Evolutionary conservation across 2,329 filamentous ascomycete species (phyloP).

Genomic region (Colletotrichum chlorophyti): DNA sequence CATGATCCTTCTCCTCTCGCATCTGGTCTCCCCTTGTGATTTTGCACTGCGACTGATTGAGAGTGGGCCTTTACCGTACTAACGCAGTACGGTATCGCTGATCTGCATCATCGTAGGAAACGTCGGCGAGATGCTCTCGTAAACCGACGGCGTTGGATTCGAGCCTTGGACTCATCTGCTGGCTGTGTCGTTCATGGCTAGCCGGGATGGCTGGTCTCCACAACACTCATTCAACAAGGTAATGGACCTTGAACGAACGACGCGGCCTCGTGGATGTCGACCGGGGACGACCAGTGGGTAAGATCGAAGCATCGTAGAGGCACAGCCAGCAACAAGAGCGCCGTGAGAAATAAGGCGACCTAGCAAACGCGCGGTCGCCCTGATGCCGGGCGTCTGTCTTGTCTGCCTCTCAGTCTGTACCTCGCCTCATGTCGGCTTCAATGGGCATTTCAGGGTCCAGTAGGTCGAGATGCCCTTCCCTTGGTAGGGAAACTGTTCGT

Average conservation of each 20-base stretch:
- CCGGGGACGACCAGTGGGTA: too few relatives aligned
- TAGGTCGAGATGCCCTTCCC: slow-evolving; percentile 1
- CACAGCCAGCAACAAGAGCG: too few relatives aligned
- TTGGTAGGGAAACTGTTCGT: slow-evolving; percentile 9
- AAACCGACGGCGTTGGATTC: slow-evolving; percentile 20
- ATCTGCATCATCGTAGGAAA: slow-evolving; percentile 11
- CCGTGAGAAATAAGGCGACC: too few relatives aligned
- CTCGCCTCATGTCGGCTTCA: not conserved
- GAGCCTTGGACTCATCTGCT: not conserved
- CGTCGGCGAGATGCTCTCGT: slow-evolving; percentile 21
- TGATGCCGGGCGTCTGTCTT: too few relatives aligned
- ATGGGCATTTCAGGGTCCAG: slow-evolving; percentile 9
- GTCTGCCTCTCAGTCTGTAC: not conserved
- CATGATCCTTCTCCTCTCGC: slow-evolving; percentile 2
- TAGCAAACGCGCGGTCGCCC: too few relatives aligned
- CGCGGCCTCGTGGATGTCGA: too few relatives aligned
- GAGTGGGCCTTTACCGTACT: slow-evolving; percentile 14
- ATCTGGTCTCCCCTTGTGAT: slow-evolving; percentile 1
- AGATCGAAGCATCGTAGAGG: too few relatives aligned
- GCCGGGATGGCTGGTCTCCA: not conserved
- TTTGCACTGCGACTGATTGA: slow-evolving; percentile 9
- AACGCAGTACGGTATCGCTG: too few relatives aligned
- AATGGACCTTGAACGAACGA: too few relatives aligned
- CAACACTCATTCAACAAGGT: too few relatives aligned
- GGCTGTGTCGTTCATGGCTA: not conserved